Evolutionary conservation across 164 flowering plant species (phyloP).

Genomic region (Buxus sempervirens): DNA sequence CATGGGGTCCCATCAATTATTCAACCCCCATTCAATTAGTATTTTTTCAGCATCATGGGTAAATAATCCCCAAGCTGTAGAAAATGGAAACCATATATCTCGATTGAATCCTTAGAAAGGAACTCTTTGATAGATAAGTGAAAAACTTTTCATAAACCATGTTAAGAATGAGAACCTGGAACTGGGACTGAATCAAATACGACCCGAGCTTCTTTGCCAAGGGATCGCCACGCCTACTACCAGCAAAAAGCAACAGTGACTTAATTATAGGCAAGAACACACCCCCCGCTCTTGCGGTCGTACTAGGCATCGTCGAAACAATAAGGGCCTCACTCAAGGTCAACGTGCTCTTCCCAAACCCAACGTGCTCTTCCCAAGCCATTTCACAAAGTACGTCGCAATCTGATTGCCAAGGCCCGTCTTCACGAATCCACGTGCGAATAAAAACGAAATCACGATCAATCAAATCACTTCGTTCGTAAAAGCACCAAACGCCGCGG

Average conservation of each 20-base stretch:
- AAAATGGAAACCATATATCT: too few species aligned
- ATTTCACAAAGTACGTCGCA: constrained; percentile 85
- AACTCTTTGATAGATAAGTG: too few species aligned
- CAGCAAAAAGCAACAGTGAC: constrained; percentile 71
- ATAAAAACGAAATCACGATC: constrained; percentile 59
- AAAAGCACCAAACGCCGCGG: constrained; percentile 48
- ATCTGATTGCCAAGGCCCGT: constrained; percentile 69
- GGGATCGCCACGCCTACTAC: constrained; percentile 61
- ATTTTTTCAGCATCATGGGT: too few species aligned
- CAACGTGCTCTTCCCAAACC: constrained; percentile 88
- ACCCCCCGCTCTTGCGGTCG: constrained; percentile 96
- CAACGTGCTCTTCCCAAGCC: constrained; percentile 83
- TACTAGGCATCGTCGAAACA: constrained; percentile 96
- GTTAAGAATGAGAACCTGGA: constrained; percentile 52
- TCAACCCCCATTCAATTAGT: too few species aligned
- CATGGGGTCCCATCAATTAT: too few species aligned
- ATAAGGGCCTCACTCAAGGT: constrained; percentile 81
- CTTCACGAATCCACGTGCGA: constrained; percentile 91
- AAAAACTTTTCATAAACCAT: background rate
- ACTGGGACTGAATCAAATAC: constrained; percentile 70
- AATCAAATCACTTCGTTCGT: constrained; percentile 68
- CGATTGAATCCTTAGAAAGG: too few species aligned
- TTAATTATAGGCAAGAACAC: constrained; percentile 90
- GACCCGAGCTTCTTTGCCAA: constrained; percentile 73
- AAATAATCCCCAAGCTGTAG: too few species aligned